Conservation (phyloP, 805 yeast genomes). For the Yarrowia osloensis region DNA sequence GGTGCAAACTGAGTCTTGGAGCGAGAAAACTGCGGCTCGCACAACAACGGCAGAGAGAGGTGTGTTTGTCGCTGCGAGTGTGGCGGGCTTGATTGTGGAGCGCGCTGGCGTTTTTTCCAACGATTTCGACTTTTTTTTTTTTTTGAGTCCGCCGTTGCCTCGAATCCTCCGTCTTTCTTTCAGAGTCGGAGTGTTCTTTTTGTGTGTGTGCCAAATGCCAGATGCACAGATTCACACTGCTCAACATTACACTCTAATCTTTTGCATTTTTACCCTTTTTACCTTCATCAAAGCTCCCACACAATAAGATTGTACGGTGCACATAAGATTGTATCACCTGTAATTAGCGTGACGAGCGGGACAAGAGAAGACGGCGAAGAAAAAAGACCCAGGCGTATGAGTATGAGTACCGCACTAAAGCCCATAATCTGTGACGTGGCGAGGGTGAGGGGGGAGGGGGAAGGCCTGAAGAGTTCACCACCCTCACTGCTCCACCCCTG, state of each 20-base stretch:
- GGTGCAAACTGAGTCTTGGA: conserved; percentile 4
- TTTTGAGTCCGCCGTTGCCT: too few species aligned
- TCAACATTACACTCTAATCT: conserved; percentile 24
- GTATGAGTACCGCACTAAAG: too few species aligned
- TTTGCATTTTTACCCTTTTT: conserved; percentile 7
- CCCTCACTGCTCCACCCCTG: background rate
- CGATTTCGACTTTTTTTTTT: too few species aligned
- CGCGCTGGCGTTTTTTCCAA: too few species aligned
- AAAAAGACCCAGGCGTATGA: background rate
- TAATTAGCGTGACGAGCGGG: background rate
- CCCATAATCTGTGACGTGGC: too few species aligned
- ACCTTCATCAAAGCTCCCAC: background rate
- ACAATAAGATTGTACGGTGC: conserved; percentile 28
- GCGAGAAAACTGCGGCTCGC: background rate
- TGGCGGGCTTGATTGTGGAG: too few species aligned
- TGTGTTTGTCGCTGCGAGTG: background rate
- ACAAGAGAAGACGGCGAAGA: background rate
- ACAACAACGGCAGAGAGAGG: background rate
- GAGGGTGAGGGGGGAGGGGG: too few species aligned
- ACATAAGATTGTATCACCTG: conserved; percentile 10
- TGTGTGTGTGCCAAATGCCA: background rate
- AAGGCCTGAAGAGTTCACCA: too few species aligned
- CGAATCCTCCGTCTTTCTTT: too few species aligned
- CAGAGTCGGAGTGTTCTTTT: background rate
- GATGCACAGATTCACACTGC: conserved; percentile 28